These are phyloP conservation scores for Salvia miltiorrhiza DNA, from an alignment of 257 asterid genomes.

Conservation along the genomic window DNA sequence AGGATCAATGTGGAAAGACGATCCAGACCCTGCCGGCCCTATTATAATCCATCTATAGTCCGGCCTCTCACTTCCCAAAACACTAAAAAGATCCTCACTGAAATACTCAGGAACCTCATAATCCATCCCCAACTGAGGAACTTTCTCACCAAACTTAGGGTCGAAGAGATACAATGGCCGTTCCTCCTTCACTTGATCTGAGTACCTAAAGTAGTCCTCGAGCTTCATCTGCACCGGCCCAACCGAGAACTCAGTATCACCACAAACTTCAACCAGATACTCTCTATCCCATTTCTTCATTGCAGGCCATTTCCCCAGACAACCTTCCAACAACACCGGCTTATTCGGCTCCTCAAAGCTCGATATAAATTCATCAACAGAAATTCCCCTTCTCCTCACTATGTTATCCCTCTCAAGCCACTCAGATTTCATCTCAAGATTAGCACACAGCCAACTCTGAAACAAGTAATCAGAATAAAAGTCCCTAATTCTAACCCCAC, in stretches of 20 bases:
- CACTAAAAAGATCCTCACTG: slow-evolving; percentile 84
- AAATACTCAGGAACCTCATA: slow-evolving; percentile 71
- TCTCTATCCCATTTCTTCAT: slow-evolving; percentile 74
- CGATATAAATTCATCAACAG: slow-evolving; percentile 66
- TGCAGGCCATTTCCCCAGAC: slow-evolving; percentile 75
- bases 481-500: slow-evolving; percentile 57
- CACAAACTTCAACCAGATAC: slow-evolving; percentile 53
- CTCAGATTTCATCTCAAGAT: slow-evolving; percentile 92
- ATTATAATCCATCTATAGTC: slow-evolving; percentile 92
- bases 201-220: slow-evolving; percentile 58
- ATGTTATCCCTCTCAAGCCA: slow-evolving; percentile 92
- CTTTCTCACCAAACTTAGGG: slow-evolving; percentile 78
- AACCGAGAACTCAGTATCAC: slow-evolving; percentile 55
- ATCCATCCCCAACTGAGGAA: slow-evolving; percentile 66
- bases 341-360: slow-evolving; percentile 80
- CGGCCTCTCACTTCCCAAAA: slow-evolving; percentile 81
- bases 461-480: slow-evolving; percentile 95
- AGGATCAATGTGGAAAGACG: slow-evolving; percentile 98
- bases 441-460: slow-evolving; percentile 98
- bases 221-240: slow-evolving; percentile 93
- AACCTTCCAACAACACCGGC: slow-evolving; percentile 86
- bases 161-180: slow-evolving; percentile 92
- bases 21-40: slow-evolving; percentile 97
- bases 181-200: slow-evolving; percentile 83
- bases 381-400: slow-evolving; percentile 59